These are phyloP conservation scores for Penicillium sclerotigenum DNA, from an alignment of 2,329 filamentous ascomycete species.

Conservation along the genomic window DNA sequence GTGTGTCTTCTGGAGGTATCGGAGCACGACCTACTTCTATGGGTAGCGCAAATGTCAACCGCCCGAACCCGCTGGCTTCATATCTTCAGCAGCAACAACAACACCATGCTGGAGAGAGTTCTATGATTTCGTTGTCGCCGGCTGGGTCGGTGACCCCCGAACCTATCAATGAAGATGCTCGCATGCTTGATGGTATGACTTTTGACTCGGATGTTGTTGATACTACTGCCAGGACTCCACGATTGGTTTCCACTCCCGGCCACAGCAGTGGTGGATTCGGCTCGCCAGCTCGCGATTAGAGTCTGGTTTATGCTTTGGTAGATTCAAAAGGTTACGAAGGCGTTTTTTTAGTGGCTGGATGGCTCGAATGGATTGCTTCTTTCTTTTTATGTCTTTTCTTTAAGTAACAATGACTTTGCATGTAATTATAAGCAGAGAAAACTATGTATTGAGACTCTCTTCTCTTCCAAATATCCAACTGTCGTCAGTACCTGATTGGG, in stretches of 20 bases:
- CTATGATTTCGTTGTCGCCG: constrained; percentile 42
- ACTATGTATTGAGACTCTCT: not conserved
- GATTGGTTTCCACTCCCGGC: constrained; percentile 43
- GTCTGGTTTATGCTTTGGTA: not conserved
- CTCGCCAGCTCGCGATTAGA: constrained; percentile 24
- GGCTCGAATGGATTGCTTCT: not conserved
- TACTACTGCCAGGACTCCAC: constrained; percentile 60
- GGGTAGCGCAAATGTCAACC: constrained; percentile 35
- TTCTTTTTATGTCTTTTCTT: not conserved
- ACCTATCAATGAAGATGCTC: constrained; percentile 52
- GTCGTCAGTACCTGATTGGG: not conserved
- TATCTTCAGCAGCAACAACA: constrained; percentile 29
- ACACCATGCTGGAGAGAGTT: constrained; percentile 30
- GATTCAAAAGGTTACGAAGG: constrained; percentile 11
- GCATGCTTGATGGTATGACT: constrained; percentile 65
- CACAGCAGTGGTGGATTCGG: constrained; percentile 14
- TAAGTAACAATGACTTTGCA: not conserved
- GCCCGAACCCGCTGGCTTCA: constrained; percentile 28
- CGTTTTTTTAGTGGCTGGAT: constrained; percentile 8
- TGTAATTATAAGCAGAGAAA: not conserved
- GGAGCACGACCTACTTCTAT: constrained; percentile 38
- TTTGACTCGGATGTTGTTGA: constrained; percentile 62
- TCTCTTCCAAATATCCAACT: not conserved
- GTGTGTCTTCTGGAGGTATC: constrained; percentile 34
- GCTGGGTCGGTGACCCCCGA: constrained; percentile 41